Base-by-base conservation (phyloP, 257 asterid genomes). In the Sherardia arvensis region DNA sequence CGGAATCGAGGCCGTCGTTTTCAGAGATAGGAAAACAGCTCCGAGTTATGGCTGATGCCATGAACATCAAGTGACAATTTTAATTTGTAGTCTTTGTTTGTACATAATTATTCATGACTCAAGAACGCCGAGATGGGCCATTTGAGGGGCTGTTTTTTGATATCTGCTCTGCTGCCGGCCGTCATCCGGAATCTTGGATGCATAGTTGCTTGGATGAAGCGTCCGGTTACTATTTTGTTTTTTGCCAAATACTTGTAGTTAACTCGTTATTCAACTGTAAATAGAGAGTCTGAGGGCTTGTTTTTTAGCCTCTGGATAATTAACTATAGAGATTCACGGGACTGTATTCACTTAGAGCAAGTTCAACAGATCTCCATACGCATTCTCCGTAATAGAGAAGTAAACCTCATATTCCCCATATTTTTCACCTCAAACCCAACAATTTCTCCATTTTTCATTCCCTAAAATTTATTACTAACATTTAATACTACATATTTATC, bases 1-100 rank as follows among this genome's bases (percentile, higher is more conserved):
- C 79, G 23, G 65, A 66, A 8, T 45, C 54, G 1, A 70, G 76
- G 62, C 79, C 76, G 17, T 28, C 79, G 14, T 75, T 75, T 70
- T 62, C 72, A 12, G 76, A 70, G 45, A 66, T 70, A n/a, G 79
- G 69, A 2, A 66, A 55, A 66, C 66, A 74, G 70, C 70, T 74
- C 25, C 33, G 72, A 47, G 67, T 63, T 17, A 66, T 70, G 75
- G 76, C 79, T n/a, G 49, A 61, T 36, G n/a, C 76, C 63, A 56
- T 70, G 71, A 75, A 75, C 55, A 70, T 70, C 55, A 70, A 61
- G 66, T 70, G 64, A 67, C 27, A 7, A 38, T 21, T 26, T 60
- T 38, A n/a, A n/a, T 34, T 25, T n/a, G 33, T 15, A 3, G 4
- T 23, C 11, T 51, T 40, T 48, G 21, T 29, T 49, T 40, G 45